Percentiles rank a stretch among this genome's conserved stretches.
Evolutionary conservation across 345 rosid species (phyloP).

Genomic region (Rhodomyrtus tomentosa): DNA sequence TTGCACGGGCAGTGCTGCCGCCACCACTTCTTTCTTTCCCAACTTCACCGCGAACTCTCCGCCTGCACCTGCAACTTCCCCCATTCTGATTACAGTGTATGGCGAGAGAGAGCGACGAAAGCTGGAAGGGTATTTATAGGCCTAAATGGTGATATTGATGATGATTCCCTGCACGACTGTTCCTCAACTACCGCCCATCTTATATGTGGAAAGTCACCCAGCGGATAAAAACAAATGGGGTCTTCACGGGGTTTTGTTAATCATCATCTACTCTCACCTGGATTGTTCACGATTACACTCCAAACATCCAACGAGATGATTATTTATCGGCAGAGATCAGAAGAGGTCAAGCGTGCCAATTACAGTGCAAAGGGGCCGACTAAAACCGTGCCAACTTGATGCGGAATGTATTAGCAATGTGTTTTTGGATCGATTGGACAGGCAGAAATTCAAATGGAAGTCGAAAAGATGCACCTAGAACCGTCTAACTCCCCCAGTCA

Average conservation of each 20-base stretch:
- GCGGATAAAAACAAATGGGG: neutral
- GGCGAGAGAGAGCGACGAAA: neutral
- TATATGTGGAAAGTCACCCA: neutral
- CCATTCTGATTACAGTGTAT: neutral
- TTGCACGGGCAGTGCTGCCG: slow-evolving; percentile 54
- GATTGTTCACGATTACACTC: neutral
- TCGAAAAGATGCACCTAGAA: too few relatives aligned
- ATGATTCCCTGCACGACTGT: neutral
- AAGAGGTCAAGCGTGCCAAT: neutral
- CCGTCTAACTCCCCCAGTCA: too few relatives aligned
- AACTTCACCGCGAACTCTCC: slow-evolving; percentile 5
- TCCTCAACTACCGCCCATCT: too few relatives aligned
- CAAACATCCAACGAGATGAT: neutral
- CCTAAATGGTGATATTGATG: neutral
- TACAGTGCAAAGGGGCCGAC: neutral
- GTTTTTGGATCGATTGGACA: too few relatives aligned
- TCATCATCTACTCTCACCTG: neutral
- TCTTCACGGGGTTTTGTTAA: neutral
- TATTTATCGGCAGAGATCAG: neutral
- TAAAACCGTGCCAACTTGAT: too few relatives aligned
- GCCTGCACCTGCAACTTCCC: neutral
- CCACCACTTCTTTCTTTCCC: slow-evolving; percentile 45
- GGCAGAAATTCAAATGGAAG: too few relatives aligned
- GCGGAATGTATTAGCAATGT: too few relatives aligned
- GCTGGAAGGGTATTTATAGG: neutral